Base-by-base conservation (phyloP, 148 eudicot genomes). In the Camellia lanceoleosa region DNA sequence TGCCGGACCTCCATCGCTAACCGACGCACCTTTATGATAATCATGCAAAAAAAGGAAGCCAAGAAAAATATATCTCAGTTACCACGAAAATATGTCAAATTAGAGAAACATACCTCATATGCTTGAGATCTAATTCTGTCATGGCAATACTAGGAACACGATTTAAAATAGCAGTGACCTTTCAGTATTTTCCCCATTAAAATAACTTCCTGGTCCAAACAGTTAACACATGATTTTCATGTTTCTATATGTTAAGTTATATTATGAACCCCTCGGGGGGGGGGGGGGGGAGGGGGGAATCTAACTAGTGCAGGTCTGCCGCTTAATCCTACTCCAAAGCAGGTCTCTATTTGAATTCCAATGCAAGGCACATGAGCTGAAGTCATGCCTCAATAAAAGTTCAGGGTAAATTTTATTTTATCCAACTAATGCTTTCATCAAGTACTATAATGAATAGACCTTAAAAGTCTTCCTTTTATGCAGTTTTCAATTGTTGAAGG, bases 1-100 rank as follows among this genome's bases (percentile, higher is more conserved):
- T 89, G 94, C 47, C 97, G 89, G 55, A 95, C 89, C 82, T 95
- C 98, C 85, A 87, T 89, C 58, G 96, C 92, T 78, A 95, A 85
- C 84, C 97, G 85, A n/a, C 89, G 93, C 83, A 93, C 91, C 98
- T 95, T 16, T 7, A 87, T 81, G 74, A 66, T 55, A 58, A 30
- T 60, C 30, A 23, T 23, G 30, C 30, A 23, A 23, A 23, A 4
- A 67, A 79, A 47, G 58, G 59, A 76, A 60, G 7, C 52, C 4
- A 54, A 7, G 38, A 46, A 19, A 38, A 74, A 79, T 55, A 23
- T 13, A 20, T n/a, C 73, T 12, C 73, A 63, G n/a, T 46, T 63
- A 14, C 47, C 30, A 62, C 63, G 43, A 9, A 49, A 62, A 49
- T 20, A 76, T 7, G 44, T 20, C 13, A 20, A 47, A 19, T 20